Evolutionary conservation across 1,284 basidiomycete species (phyloP).

Genomic region (Laetiporus sulphureus): DNA sequence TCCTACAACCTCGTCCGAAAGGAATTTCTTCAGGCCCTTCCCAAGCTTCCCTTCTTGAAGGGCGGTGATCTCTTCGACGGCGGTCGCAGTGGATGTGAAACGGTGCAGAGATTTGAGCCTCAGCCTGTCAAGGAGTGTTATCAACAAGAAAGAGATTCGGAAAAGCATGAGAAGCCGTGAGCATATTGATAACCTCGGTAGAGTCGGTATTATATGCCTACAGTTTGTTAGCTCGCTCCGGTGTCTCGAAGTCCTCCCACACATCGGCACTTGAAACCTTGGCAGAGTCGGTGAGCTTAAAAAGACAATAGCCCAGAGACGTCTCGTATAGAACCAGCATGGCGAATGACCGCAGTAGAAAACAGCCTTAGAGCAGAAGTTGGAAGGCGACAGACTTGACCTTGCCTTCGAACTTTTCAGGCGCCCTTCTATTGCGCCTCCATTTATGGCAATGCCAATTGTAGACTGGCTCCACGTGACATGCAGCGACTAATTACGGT

Average conservation of each 20-base stretch:
- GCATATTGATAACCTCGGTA: neutral
- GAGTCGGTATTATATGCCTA: conserved; percentile 32
- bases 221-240: conserved; percentile 89
- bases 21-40: conserved; percentile 90
- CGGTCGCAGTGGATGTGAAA: conserved; percentile 92
- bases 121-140: conserved; percentile 56
- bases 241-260: conserved; percentile 89
- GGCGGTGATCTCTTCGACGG: conserved; percentile 97
- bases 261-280: conserved; percentile 85
- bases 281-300: conserved; percentile 90
- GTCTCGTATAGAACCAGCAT: conserved; percentile 87
- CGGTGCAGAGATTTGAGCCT: conserved; percentile 95
- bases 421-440: too few species aligned
- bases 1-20: conserved; percentile 81
- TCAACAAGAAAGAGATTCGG: conserved; percentile 3
- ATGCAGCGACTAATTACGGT: too few species aligned
- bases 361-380: too few species aligned
- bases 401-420: too few species aligned
- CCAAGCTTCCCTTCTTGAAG: conserved; percentile 91
- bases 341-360: too few species aligned
- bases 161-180: neutral
- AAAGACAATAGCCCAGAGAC: conserved; percentile 92
- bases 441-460: too few species aligned
- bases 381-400: too few species aligned
- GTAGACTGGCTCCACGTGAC: too few species aligned